These are phyloP conservation scores for Daldinia loculata DNA, from an alignment of 495 filamentous ascomycete genomes.

Conservation along the genomic window DNA sequence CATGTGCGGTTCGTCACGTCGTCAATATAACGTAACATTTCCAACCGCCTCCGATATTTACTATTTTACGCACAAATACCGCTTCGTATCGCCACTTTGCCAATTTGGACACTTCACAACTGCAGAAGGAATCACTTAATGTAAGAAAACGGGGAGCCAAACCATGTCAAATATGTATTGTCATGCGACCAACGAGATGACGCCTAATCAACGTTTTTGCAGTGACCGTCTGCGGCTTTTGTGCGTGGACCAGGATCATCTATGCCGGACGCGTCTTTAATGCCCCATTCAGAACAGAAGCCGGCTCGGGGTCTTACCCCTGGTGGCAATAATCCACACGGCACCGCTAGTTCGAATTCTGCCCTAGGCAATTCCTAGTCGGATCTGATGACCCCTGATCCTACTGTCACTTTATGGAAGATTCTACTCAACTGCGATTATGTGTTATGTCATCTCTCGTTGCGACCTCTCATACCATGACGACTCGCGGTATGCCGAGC, in stretches of 20 bases:
- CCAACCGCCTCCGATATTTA: not conserved
- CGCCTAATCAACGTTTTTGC: constrained; percentile 22
- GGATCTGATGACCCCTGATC: constrained; percentile 19
- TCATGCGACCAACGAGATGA: constrained; percentile 25
- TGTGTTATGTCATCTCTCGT: constrained; percentile 26
- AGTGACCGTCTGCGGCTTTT: constrained; percentile 34
- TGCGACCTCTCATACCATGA: constrained; percentile 28
- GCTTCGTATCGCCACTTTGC: constrained; percentile 24
- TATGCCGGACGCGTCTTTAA: not conserved
- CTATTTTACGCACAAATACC: constrained; percentile 35
- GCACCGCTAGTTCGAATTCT: constrained; percentile 26
- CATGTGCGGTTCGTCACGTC: constrained; percentile 2
- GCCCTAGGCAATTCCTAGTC: constrained; percentile 11
- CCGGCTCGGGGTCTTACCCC: constrained; percentile 16
- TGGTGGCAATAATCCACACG: constrained; percentile 25
- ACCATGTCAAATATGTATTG: not conserved
- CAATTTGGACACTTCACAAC: constrained; percentile 9
- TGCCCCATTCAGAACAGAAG: constrained; percentile 26
- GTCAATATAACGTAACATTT: constrained; percentile 37
- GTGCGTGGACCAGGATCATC: constrained; percentile 31
- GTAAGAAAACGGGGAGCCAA: constrained; percentile 19
- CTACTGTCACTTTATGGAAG: not conserved
- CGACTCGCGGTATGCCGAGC: constrained; percentile 10
- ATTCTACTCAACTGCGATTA: constrained; percentile 5
- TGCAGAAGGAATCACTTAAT: constrained; percentile 26